A percentile compares a stretch with the other conserved stretches of the same genome.
These are phyloP conservation scores for Metschnikowia reukaufii DNA, from an alignment of 805 yeast genomes.

Conservation along the genomic window DNA sequence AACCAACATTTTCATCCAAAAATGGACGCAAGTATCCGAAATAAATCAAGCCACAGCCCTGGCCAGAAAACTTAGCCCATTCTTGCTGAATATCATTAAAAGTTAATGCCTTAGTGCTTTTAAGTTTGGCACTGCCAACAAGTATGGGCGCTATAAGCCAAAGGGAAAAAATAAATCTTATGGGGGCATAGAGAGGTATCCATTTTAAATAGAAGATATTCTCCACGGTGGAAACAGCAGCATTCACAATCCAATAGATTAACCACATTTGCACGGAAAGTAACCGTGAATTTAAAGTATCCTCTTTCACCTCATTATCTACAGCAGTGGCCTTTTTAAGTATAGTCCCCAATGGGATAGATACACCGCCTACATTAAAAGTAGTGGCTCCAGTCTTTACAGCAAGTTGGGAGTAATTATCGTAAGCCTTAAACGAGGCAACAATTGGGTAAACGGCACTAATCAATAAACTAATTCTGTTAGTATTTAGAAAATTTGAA, in stretches of 20 bases:
- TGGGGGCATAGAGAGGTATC: conserved; percentile 23
- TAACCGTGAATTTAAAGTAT: conserved; percentile 25
- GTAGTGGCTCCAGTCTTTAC: conserved; percentile 29
- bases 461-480: conserved; percentile 22
- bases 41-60: conserved; percentile 37
- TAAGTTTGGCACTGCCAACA: conserved; percentile 36
- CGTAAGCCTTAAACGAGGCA: conserved; percentile 60
- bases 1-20: conserved; percentile 25
- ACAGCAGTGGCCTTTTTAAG: conserved; percentile 28
- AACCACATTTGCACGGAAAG: conserved; percentile 41
- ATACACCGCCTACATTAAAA: conserved; percentile 38
- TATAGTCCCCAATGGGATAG: conserved; percentile 40
- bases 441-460: conserved; percentile 57
- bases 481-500: conserved; percentile 12
- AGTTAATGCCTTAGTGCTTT: conserved; percentile 13
- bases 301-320: conserved; percentile 18
- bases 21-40: conserved; percentile 29
- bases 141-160: conserved; percentile 52
- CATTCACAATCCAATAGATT: conserved; percentile 64
- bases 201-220: conserved; percentile 44
- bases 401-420: conserved; percentile 35
- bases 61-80: conserved; percentile 28
- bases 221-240: conserved; percentile 42
- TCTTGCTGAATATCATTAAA: conserved; percentile 23
- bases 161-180: conserved; percentile 57